Evolutionary conservation across 2,329 filamentous ascomycete species (phyloP), one percentile per base, ranked within the genome.

Genomic region (Curvularia hawaiiensis): DNA sequence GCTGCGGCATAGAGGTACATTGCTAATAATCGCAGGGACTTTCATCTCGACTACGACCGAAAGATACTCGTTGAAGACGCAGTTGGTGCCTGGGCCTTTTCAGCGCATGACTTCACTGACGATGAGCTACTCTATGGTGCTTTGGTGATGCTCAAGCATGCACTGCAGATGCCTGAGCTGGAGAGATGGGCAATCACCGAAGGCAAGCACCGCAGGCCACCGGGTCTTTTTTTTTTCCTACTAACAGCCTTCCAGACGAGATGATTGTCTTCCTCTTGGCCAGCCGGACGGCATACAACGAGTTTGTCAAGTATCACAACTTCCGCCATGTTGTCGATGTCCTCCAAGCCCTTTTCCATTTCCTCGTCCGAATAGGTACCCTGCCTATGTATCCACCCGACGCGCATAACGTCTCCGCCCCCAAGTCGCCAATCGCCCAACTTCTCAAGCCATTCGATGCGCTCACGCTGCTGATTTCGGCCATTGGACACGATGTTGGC

Each of bases 321-420:
- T 99, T 98, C 75, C 90, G 94, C 53, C 95, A 99, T 77, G 95
- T 97, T 22, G 89, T 97, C 60, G 95, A 99, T 77, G 95, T 99
- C 28, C 83, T 98, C 52, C 94, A 98, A 76, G 96, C 94, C 1
- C 87, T 92, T 3, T 98, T 97, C 75, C 88, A 90, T 78, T 97
- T 97, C 72, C 85, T 98, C 6, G 83, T 97, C 54, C 86, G 87
- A 62, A 88, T 97, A 50, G 90, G 91, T 55, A 86, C 87, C 33
- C 80, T 96, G 49, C 90, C 90, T 14, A 83, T 85, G 6, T 95
- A 90, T 76, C 85, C 84, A 43, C 60, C 71, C 30, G 72, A 74
- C 63, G 69, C 31, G 52, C 71, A 41, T 56, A 69, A 4, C 59
- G 67, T 53, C 67, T 69, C 38, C 52, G 68, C 53, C 48, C 73